Base-by-base conservation (phyloP, 805 yeast species). In the Candida mattraensis region DNA sequence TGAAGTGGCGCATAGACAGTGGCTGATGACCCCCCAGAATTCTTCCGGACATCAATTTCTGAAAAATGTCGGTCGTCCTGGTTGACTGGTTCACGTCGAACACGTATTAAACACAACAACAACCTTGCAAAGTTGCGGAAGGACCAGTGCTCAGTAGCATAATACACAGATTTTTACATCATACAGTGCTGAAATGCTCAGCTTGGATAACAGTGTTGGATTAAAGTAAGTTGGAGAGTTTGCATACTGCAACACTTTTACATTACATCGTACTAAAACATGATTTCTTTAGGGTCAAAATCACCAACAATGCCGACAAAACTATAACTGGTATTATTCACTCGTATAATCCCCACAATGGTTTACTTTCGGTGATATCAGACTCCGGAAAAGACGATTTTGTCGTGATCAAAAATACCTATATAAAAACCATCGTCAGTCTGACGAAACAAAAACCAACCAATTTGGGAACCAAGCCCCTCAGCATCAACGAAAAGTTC, bases 251-350 rank as follows among this genome's bases (percentile, higher is more conserved):
- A n/a, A n/a, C n/a, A n/a, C n/a, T n/a, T 7, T 14, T 3, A 24
- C 5, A 18, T 12, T 11, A n/a, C 28, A 14, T 4, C 10, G 5
- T n/a, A 23, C 42, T 40, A 37, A 39, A 44, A 16, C 11, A 20
- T 23, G 12, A 4, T 9, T 13, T 7, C 16, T 24, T n/a, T 23
- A 71, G 78, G 49, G 84, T 85, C 39, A 76, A 69, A 51, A 66
- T 83, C 34, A 72, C 75, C 9, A 84, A 85, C 33, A 62, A 72
- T 5, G 61, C 78, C 29, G 87, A 82, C 50, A 68, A 70, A 18
- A 65, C 66, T 7, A 66, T 78, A 34, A 66, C 67, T n/a, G 95
- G 93, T 1, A 63, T 70, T 20, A 70, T 85, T 24, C 80, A 78
- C 54, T 71, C 87, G 7, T 80, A 74, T 54, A 74, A 76, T 39